Base-by-base conservation (phyloP, 2,329 filamentous ascomycete species). In the Scortechinia acanthostroma region DNA sequence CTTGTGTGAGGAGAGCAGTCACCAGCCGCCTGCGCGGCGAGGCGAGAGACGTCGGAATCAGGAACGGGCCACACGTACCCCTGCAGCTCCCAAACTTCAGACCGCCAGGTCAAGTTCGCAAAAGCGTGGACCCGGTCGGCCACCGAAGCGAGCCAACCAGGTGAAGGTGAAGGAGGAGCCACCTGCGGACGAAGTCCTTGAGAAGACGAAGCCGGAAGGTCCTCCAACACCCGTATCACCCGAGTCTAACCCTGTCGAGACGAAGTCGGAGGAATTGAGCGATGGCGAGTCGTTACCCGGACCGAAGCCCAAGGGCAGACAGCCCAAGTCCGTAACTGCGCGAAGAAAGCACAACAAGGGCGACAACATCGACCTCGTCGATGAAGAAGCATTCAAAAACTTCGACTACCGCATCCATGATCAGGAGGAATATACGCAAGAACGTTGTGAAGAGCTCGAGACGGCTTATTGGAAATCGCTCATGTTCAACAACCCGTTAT, bases 391-490 rank as follows among this genome's bases (percentile, higher is more conserved):
- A 1, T 98, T 96, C 67, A 84, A 87, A 55, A 78, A 86, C 52
- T 98, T 95, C 60, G 86, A 97, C 59, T 97, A 97, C 60, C 82
- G 80, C 43, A 86, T 96, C 17, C 35, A 40, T 65, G 83, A 91
- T 52, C 77, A 89, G 22, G 87, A 91, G 4, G 89, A 97, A 45
- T 98, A 86, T 59, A 95, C 90, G 0, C 76, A 85, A 0, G 91
- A 97, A 61, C 79, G 94, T 48, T 97, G 93, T 59, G 89, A 94
- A 53, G 93, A 98, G 59, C 75, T 98, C 4, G 93, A 98, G 64
- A 85, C 88, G 45, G 85, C 84, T 37, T 98, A 98, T 66, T 98
- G 93, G 93, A 96, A 94, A 66, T 95, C 89, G 1, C 74, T 98
- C 50, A 96, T 91, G 19, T 98, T 94, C 65, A 94, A 91, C 42